Base-by-base conservation (phyloP, 257 asterid genomes). In the Salvia hispanica region DNA sequence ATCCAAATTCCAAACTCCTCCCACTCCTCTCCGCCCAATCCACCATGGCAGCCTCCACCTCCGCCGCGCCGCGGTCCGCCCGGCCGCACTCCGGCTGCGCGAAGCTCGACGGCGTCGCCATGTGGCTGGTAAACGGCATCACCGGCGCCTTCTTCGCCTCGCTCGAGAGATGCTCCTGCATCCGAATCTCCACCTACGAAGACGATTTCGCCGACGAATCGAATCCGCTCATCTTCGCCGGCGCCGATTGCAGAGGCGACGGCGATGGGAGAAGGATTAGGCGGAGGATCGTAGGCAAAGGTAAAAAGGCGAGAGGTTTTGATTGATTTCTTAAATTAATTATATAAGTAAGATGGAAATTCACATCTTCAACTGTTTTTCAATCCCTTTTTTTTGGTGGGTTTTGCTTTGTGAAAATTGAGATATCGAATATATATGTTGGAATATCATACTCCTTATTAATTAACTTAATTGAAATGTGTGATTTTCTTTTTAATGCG, bases 91-190 rank as follows among this genome's bases (percentile, higher is more conserved):
- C 88, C 3, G 44, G 74, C 56, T 71, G 88, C 62, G 61, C 86
- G 16, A 90, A 79, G 58, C 74, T 90, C 62, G 95, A 90, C 45
- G 89, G 93, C 6, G 78, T 84, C 45, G 91, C 89, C 25, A 90
- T 78, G 87, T 87, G 96, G 96, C 54, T 90, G 46, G 43, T 85
- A 47, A 85, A 87, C 71, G 85, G 96, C 48, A 77, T 90, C 25
- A 74, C 95, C 5, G 79, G 77, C 4, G 96, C 86, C 2, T 90
- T 90, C 46, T 90, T 90, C 58, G 95, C 91, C 0, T 90, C 96
- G 36, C 55, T 90, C 58, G 91, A 90, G n/a, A 80, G 88, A 42
- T 90, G 95, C 66, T 90, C 95, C 9, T 90, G 96, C 81, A 87
- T 90, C 52, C 85, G 91, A 46, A 82, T 90, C 15, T 64, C 92